phyloP scores from a whole-genome alignment of 352 stramenopile genomes.

The Pythium rhizo-oryzae region DNA sequence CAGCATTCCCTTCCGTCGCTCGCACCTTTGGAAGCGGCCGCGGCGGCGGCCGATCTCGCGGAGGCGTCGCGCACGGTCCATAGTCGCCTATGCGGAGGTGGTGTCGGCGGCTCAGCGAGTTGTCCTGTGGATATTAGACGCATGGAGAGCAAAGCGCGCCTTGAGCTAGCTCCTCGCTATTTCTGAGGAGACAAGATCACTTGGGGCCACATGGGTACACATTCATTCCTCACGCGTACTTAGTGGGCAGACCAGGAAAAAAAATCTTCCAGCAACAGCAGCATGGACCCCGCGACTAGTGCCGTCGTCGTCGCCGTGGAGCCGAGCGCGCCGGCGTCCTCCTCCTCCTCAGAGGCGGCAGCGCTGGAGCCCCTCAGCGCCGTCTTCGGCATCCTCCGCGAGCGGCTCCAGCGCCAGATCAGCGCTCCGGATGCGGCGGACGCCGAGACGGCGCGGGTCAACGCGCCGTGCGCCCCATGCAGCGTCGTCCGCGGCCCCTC shows the following conservation, averaged over 20 bases:
- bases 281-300: neutral
- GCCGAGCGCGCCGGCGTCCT: no score
- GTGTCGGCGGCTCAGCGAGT: no score
- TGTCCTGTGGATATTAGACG: no score
- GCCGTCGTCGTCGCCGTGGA: neutral
- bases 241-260: neutral
- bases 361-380: neutral
- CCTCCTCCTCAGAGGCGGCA: no score
- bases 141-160: no score
- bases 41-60: constrained; percentile 42
- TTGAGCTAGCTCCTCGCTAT: neutral
- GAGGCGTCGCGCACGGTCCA: constrained; percentile 37
- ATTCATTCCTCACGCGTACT: neutral
- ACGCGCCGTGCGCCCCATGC: neutral
- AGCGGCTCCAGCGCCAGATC: constrained; percentile 15
- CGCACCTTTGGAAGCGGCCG: constrained; percentile 61
- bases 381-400: constrained; percentile 5
- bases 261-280: neutral
- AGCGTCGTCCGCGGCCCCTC: neutral
- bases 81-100: neutral
- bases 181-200: neutral
- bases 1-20: neutral
- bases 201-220: neutral
- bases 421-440: neutral
- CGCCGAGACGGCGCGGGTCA: neutral